These are phyloP conservation scores for Mercurialis annua DNA, from an alignment of 345 rosid species.

Conservation along the genomic window DNA sequence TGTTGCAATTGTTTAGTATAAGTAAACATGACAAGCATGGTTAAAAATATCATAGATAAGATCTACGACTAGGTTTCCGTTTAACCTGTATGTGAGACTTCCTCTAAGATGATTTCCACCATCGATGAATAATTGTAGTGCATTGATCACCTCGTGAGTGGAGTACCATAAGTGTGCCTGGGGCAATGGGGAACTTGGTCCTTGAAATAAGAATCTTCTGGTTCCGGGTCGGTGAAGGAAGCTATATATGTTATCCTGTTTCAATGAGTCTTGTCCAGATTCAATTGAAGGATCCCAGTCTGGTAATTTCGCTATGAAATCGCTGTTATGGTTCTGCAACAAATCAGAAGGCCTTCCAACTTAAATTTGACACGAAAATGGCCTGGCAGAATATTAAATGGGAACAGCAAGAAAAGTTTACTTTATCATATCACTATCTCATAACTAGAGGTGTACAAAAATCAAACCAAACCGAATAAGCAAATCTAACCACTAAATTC, in stretches of 20 bases:
- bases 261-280: constrained; percentile 27
- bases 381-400: not conserved
- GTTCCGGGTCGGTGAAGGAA: constrained; percentile 25
- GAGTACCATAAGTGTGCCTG: constrained; percentile 90
- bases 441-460: too few species aligned
- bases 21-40: not conserved
- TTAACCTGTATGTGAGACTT: constrained; percentile 79
- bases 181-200: constrained; percentile 44
- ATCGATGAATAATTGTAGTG: constrained; percentile 60
- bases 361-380: not conserved
- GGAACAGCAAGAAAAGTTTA: not conserved
- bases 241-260: constrained; percentile 31
- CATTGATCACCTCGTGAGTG: constrained; percentile 47
- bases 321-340: constrained; percentile 86
- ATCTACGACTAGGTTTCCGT: not conserved
- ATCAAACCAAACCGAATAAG: not conserved
- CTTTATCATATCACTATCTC: not conserved
- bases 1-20: constrained; percentile 27
- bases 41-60: not conserved
- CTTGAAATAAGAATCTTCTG: constrained; percentile 58
- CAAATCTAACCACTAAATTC: too few species aligned
- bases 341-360: constrained; percentile 14
- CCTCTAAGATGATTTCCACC: constrained; percentile 60
- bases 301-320: constrained; percentile 85
- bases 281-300: constrained; percentile 74